Evolutionary conservation across 1,284 basidiomycete species (phyloP).

Genomic region (Gymnopus androsaceus): DNA sequence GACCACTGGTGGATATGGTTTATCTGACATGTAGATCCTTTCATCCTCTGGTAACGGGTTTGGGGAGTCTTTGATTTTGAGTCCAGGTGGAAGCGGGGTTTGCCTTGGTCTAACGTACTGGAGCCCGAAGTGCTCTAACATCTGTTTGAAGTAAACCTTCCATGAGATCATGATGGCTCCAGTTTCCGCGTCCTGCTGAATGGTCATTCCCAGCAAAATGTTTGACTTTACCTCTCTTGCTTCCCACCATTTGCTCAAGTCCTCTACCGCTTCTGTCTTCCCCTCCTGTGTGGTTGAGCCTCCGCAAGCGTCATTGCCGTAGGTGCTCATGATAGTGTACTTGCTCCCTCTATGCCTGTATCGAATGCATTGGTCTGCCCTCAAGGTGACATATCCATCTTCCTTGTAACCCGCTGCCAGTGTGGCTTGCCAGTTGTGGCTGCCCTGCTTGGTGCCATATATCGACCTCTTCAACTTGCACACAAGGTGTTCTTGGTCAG

Average conservation of each 20-base stretch:
- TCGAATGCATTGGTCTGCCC: neutral
- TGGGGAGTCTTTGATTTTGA: no score
- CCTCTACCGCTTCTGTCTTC: neutral
- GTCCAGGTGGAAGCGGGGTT: no score
- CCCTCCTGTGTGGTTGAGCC: neutral
- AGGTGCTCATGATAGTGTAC: neutral
- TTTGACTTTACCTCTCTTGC: neutral
- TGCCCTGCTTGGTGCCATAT: constrained; percentile 9
- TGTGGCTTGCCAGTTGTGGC: constrained; percentile 3
- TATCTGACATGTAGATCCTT: no score
- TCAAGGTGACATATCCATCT: neutral
- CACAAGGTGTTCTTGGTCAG: no score
- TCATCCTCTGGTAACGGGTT: no score
- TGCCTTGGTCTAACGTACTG: no score
- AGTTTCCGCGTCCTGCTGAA: neutral
- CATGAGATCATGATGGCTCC: neutral
- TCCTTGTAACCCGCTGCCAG: neutral
- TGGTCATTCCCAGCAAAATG: neutral
- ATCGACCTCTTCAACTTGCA: neutral
- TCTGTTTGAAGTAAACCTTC: no score
- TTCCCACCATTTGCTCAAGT: neutral
- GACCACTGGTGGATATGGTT: no score
- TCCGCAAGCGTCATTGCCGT: neutral
- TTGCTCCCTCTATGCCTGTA: neutral
- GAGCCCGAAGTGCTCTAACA: no score